Evolutionary conservation across 345 rosid species (phyloP), one percentile per base, ranked within the genome.

Genomic region (Populus simonii): DNA sequence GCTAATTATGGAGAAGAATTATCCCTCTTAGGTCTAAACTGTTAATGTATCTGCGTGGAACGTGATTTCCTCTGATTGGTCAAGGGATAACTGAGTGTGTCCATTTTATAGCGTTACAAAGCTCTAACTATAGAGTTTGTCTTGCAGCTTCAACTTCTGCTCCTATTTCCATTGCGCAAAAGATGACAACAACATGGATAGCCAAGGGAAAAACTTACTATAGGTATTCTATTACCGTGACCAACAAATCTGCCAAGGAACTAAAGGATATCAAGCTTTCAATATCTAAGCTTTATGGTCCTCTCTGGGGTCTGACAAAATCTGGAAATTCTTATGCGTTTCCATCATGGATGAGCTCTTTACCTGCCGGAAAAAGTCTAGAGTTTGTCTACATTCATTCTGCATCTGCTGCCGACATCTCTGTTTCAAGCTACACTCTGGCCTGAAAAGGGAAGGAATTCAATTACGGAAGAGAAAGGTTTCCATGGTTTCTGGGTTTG

Each of bases 351-450:
- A 80, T 96, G 63, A 85, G 79, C 71, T 84, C 90, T 20, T 80
- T 96, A 53, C 85, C 90, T 20, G 82, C 97, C 0, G 97, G 97
- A 27, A 90, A 92, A 75, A 90, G 94, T 53, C 83, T 96, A 5
- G 96, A 92, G 85, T 96, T 96, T 62, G 95, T 93, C 65, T 96
- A 96, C 89, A 89, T 96, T 74, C 99, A 96, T 65, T 71, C 98
- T 9, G 82, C 96, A 20, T 67, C 91, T 18, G 90, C 93, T 0
- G 98, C 98, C 0, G 85, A 85, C 41, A 79, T 96, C 68, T 87
- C 89, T 1, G 89, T 96, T 75, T 87, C 97, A 63, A 87, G 90
- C 88, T 96, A 93, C 87, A 88, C 72, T 15, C 80, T 92, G 82
- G 94, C 90, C 71, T 96, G 86, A 88, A 62, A 79, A 74, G 49